Evolutionary conservation across 139 green algal species (phyloP).

Genomic region (Deuterostichococcus epilithicus): DNA sequence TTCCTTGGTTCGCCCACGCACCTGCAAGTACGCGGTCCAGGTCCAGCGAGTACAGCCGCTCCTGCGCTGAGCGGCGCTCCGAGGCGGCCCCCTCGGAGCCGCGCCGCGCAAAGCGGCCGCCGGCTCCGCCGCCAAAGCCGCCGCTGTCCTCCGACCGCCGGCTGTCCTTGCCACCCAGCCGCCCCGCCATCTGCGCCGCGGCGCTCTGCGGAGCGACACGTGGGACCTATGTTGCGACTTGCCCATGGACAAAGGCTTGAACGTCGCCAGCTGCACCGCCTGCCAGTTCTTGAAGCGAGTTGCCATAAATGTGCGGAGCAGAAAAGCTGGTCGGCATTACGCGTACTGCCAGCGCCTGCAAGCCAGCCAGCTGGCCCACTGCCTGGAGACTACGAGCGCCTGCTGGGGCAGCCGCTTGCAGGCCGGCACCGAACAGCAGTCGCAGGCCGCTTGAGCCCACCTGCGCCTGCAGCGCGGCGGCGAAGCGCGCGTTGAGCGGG

Average conservation of each 20-base stretch:
- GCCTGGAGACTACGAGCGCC: no score
- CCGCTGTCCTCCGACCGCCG: not conserved
- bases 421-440: no score
- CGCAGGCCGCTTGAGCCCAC: not conserved
- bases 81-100: conserved; percentile 31
- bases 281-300: no score
- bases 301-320: no score
- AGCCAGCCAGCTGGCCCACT: no score
- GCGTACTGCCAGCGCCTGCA: no score
- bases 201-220: not conserved
- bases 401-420: no score
- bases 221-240: no score
- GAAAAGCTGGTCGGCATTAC: no score
- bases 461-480: conserved; percentile 1
- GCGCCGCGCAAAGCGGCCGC: not conserved
- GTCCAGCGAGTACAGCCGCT: conserved; percentile 83
- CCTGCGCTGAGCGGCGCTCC: conserved; percentile 72
- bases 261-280: no score
- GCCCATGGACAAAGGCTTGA: no score
- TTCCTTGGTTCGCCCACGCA: not conserved
- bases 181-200: not conserved
- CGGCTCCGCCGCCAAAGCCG: not conserved
- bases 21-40: conserved; percentile 48
- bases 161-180: not conserved
- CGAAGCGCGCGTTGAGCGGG: not conserved